Evolutionary conservation across 345 rosid species (phyloP), one percentile per base, ranked within the genome.

Genomic region (Populus ilicifolia): DNA sequence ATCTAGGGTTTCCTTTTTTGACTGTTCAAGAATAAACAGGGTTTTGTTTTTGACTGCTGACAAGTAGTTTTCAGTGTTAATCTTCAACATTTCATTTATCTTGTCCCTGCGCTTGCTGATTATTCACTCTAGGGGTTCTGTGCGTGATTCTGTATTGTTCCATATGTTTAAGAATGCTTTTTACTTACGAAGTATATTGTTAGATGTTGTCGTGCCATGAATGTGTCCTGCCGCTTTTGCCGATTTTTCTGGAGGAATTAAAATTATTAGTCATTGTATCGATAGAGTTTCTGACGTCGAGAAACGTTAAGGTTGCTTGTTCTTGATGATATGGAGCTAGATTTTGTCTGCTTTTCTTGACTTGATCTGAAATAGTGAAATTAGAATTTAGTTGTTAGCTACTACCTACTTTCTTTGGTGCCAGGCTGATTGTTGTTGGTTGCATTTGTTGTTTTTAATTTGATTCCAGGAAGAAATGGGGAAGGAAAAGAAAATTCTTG

Each of bases 401-500:
- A n/a, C 63, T 8, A 5, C 27, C 27, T n/a, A 8, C n/a, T 9
- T 56, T 56, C 2, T 56, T 56, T 9, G 63, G 62, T 56, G 63
- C 3, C 63, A 56, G 27, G 8, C 63, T 56, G 27, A 7, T 68
- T 7, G 16, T 36, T 14, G 43, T n/a, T 21, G 7, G 18, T n/a
- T 78, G 17, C n/a, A 23, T 13, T 2, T n/a, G 14, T 7, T 41
- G 30, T 66, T 67, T 70, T 78, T 20, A 11, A 39, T 54, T 3
- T 56, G 39, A 25, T 75, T 73, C 75, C 52, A 20, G 56, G 52
- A 52, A 27, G 25, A 79, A 82, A 84, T 85, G 97, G 89, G 83
- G 79, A 91, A 80, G 87, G 86, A 83, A 75, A 84, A 61, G 83
- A 77, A 62, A 41, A 78, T 72, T 70, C 33, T 69, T 59, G 77